Base-by-base conservation (phyloP, 2,329 filamentous ascomycete species). In the Leptosphaerulina australis region DNA sequence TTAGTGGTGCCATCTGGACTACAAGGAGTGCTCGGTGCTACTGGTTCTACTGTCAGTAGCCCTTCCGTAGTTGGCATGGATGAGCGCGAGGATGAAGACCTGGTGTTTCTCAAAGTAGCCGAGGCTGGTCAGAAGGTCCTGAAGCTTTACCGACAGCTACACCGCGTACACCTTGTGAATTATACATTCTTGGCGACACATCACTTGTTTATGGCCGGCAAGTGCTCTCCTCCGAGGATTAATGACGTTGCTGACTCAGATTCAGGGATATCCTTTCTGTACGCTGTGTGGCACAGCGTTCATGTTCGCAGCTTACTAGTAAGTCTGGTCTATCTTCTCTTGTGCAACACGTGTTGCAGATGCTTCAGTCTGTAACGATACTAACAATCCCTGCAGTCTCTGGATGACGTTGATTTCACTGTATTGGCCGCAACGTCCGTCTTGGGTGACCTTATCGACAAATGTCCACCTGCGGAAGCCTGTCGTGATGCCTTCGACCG, bases 351-450 rank as follows among this genome's bases (percentile, higher is more conserved):
- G 26, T 22, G 40, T 41, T 28, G 30, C 45, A 36, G 45, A 48
- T 12, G 40, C 30, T 30, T 29, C 10, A 5, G 25, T 14, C 30
- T 30, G 45, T 9, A 34, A 26, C 46, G 6, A 25, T 38, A 48
- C 53, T 62, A 55, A 62, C 40, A 29, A 41, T 38, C 48, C 50
- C 54, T 51, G 51, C 59, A 82, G 80, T 90, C 88, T 6, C 88
- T 96, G 76, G 92, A 97, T 66, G 93, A 97, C 70, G 91, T 97
- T n/a, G 93, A 97, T 70, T 96, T 96, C 64, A 97, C 93, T 0
- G 90, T 97, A 7, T 80, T 97, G 38, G 91, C 92, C 7, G 93
- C 92, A 17, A 97, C 91, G 38, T 97, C 93, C 1, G 91, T 97
- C 7, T 86, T 97, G 33, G 88, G 86, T 4, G 94, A 97, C 67